phyloP scores from a whole-genome alignment of 2,329 filamentous ascomycete genomes.

The Talaromyces sp. region DNA sequence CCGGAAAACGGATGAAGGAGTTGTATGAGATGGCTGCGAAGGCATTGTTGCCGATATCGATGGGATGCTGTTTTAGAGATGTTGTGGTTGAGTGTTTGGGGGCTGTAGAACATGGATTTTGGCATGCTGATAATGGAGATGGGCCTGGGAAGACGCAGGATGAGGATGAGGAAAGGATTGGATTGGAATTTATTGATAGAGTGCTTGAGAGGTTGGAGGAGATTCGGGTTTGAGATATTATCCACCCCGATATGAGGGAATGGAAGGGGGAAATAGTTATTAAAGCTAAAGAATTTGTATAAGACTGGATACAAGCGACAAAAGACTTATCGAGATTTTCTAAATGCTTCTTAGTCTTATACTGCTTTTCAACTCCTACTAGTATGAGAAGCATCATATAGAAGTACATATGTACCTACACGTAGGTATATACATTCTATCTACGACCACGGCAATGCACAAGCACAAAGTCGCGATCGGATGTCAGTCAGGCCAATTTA shows the following conservation, averaged over 20 bases:
- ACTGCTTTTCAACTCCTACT: too few relatives aligned
- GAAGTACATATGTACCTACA: too few relatives aligned
- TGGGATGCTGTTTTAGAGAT: neutral
- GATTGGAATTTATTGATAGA: slow-evolving; percentile 7
- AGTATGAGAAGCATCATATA: too few relatives aligned
- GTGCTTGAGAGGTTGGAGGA: slow-evolving; percentile 1
- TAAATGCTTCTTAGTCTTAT: too few relatives aligned
- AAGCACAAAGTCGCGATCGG: neutral
- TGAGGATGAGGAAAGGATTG: neutral
- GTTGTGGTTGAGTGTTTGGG: slow-evolving; percentile 1
- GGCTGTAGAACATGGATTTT: neutral
- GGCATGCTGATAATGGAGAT: neutral
- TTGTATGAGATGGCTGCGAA: neutral
- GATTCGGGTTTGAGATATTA: neutral
- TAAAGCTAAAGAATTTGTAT: too few relatives aligned
- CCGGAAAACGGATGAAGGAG: neutral
- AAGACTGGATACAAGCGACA: too few relatives aligned
- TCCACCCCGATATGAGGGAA: neutral
- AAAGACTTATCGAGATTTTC: too few relatives aligned
- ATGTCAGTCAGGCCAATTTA: neutral
- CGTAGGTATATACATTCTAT: too few relatives aligned
- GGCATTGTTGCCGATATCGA: slow-evolving; percentile 3
- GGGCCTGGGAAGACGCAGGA: neutral
- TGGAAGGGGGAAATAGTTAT: neutral
- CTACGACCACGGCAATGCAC: too few relatives aligned